Percentiles rank a stretch among this genome's conserved stretches.
Conservation (phyloP, 331 rosid genomes). For the Stylosanthes scabra region DNA sequence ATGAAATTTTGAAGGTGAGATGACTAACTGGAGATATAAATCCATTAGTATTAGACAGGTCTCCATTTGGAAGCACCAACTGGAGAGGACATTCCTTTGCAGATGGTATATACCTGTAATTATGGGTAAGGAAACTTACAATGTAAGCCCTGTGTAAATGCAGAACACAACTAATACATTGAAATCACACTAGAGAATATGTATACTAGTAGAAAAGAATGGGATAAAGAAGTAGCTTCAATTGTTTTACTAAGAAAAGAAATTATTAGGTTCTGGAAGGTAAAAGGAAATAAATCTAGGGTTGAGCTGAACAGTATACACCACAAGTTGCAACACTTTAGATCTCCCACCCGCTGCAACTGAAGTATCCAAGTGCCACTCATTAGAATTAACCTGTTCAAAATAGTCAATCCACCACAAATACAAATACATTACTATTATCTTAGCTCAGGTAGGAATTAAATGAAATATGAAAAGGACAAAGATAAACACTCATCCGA, state of each 20-base stretch:
- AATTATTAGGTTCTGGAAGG: slow-evolving; percentile 14
- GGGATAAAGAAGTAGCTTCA: neutral
- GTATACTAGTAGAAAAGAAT: slow-evolving; percentile 24
- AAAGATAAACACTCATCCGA: neutral
- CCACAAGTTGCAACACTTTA: slow-evolving; percentile 96
- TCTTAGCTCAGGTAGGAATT: slow-evolving; percentile 7
- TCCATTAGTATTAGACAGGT: slow-evolving; percentile 83
- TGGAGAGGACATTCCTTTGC: slow-evolving; percentile 89
- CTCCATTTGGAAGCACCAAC: slow-evolving; percentile 84
- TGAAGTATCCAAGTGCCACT: slow-evolving; percentile 98
- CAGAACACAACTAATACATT: slow-evolving; percentile 28
- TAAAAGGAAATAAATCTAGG: slow-evolving; percentile 30
- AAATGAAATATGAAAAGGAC: no score
- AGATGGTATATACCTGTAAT: slow-evolving; percentile 82
- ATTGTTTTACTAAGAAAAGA: neutral
- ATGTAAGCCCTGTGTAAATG: slow-evolving; percentile 28
- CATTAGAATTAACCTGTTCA: slow-evolving; percentile 90
- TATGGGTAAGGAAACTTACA: slow-evolving; percentile 35
- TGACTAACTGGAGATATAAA: slow-evolving; percentile 86
- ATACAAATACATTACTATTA: neutral
- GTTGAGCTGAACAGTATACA: slow-evolving; percentile 75
- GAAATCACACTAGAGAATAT: slow-evolving; percentile 30
- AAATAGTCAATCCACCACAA: slow-evolving; percentile 20
- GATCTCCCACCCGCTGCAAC: slow-evolving; percentile 97
- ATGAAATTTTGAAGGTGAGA: slow-evolving; percentile 38